Evolutionary conservation across 1,284 basidiomycete genomes (phyloP).

Genomic region (Apiotrichum porosum): DNA sequence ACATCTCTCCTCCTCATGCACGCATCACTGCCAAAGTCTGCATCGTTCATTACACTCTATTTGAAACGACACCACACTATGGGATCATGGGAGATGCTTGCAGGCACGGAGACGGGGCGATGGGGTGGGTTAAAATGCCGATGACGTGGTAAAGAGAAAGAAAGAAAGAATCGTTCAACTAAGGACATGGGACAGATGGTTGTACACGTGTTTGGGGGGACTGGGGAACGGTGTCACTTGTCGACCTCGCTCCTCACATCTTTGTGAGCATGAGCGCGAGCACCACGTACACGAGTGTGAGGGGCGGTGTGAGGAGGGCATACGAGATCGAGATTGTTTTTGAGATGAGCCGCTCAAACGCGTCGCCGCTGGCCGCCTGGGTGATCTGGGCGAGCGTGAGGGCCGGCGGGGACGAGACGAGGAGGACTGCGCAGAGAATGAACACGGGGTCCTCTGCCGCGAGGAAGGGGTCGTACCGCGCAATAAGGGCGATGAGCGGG

Average conservation of each 20-base stretch:
- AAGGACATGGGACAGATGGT: too few species aligned
- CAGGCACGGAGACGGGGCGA: too few species aligned
- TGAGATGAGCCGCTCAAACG: slow-evolving; percentile 80
- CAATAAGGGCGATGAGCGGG: slow-evolving; percentile 63
- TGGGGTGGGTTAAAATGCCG: too few species aligned
- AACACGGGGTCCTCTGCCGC: slow-evolving; percentile 50
- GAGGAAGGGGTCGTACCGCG: slow-evolving; percentile 59
- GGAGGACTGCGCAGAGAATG: slow-evolving; percentile 62
- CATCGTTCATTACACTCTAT: too few species aligned
- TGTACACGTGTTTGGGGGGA: too few species aligned
- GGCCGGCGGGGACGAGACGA: slow-evolving; percentile 56
- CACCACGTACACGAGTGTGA: slow-evolving; percentile 69
- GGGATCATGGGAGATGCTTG: too few species aligned
- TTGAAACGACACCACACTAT: too few species aligned
- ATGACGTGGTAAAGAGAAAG: background rate
- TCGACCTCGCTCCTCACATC: too few species aligned
- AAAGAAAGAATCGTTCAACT: too few species aligned
- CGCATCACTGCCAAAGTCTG: too few species aligned
- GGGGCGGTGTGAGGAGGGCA: slow-evolving; percentile 69
- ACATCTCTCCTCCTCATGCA: too few species aligned
- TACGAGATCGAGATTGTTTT: slow-evolving; percentile 52
- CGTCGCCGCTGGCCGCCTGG: slow-evolving; percentile 76
- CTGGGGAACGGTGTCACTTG: too few species aligned
- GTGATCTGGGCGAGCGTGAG: slow-evolving; percentile 63
- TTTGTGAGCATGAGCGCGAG: slow-evolving; percentile 56